Evolutionary conservation across 371 early-diverging fungal genomes (phyloP).

Genomic region (Spiromyces aspiralis): DNA sequence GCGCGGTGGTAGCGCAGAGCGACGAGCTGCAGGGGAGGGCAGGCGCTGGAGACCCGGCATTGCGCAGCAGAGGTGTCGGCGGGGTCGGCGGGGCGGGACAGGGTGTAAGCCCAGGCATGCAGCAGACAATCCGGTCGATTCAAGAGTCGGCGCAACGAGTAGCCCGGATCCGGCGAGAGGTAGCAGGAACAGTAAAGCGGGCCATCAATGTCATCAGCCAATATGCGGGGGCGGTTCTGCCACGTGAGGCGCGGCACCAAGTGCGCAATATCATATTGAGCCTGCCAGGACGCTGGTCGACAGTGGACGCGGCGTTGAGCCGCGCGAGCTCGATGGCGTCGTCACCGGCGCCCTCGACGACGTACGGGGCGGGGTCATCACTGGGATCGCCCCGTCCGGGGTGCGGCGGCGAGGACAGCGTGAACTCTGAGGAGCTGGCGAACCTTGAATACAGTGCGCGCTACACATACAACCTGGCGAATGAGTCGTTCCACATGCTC

Average conservation of each 20-base stretch:
- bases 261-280: conserved; percentile 76
- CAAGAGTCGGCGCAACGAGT: conserved; percentile 18
- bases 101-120: conserved; percentile 10
- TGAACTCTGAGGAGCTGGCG: conserved; percentile 33
- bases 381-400: conserved; percentile 28
- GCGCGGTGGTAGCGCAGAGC: neutral
- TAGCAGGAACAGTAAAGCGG: conserved; percentile 67
- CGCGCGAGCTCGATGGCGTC: conserved; percentile 11
- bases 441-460: conserved; percentile 39
- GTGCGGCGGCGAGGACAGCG: conserved; percentile 17
- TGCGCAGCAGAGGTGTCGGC: conserved; percentile 5
- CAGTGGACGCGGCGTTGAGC: conserved; percentile 25
- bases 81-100: conserved; percentile 3
- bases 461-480: conserved; percentile 53
- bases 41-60: conserved; percentile 19
- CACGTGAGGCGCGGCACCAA: conserved; percentile 61
- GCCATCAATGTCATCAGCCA: conserved; percentile 76
- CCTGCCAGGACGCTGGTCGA: conserved; percentile 72
- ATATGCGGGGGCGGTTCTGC: conserved; percentile 74
- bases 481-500: conserved; percentile 70
- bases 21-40: neutral
- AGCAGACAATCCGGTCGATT: neutral
- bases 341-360: conserved; percentile 1
- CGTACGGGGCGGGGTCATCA: conserved; percentile 4
- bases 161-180: conserved; percentile 53